Base-by-base conservation (phyloP, 75 land plant genomes). In the Selaginella moellendorffii region DNA sequence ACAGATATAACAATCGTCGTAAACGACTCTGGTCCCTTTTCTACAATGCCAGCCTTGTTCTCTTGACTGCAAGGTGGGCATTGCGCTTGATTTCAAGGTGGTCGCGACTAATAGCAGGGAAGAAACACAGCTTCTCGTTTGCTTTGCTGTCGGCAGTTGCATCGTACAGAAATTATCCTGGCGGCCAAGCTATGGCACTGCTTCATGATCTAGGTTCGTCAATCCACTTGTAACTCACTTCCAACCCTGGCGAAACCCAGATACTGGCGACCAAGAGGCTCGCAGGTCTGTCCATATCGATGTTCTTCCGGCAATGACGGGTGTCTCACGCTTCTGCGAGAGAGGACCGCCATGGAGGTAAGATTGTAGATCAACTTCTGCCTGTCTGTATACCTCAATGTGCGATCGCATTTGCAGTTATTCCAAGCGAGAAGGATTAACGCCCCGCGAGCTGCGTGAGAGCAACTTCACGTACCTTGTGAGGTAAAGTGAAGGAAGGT, bases 251-350 rank as follows among this genome's bases (percentile, higher is more conserved):
- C n/a, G n/a, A n/a, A n/a, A n/a, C n/a, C n/a, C n/a, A n/a, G n/a
- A n/a, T n/a, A n/a, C n/a, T n/a, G n/a, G n/a, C n/a, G n/a, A 36
- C 46, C 24, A 26, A 62, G 24, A 59, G 36, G 28, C 42, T 24
- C 30, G 1, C 69, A 64, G 73, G 62, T 62, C 67, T 64, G 85
- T 89, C 36, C 98, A 93, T 67, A 82, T 93, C 74, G 98, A 86
- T 66, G 14, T 84, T n/a, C 80, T 83, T 69, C 76, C 98, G 21
- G 98, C 98, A 65, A 93, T 93, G 81, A 93, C 88, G 78, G 98
- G 98, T 25, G 75, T 93, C 65, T 88, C 98, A 20, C 86, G 85
- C 26, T 93, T 89, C 63, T 89, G 83, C 72, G 96, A 93, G 63
- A 72, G 65, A 31, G 73, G 64, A 65, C 51, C 68, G 36, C 85